Evolutionary conservation across 768 basidiomycete species (phyloP), one percentile per base, ranked within the genome.

Genomic region (Suillus tomentosus): DNA sequence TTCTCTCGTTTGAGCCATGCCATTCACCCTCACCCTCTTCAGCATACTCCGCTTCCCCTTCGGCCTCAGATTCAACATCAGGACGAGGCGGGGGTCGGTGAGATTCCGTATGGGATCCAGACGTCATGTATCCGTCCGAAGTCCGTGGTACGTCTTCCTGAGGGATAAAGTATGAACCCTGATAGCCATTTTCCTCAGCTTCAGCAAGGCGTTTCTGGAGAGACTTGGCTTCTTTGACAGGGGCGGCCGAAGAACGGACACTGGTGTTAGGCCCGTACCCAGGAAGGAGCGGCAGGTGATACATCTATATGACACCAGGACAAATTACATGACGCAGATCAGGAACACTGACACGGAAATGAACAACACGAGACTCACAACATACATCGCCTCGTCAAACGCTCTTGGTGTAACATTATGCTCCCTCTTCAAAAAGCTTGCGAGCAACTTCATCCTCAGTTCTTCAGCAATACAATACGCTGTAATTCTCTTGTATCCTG

Each of bases 381-480:
- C 91, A 79, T 97, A 97, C 65, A 96, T 77, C 0, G 95, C 95
- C 77, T 98, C 96, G 73, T 97, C 96, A 68, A 94, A 98, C 0
- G 94, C 84, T 64, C 96, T 82, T 1, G 89, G 94, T 11, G 78
- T 82, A 13, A 96, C 95, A 62, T 95, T 96, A 73, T 98, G 96
- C 72, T 98, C 96, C 60, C 96, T 81, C 76, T 96, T 96, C 73
- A 97, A 73, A 71, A 95, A 96, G 2, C 89, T 87, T 13, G 90
- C 87, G 24, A 97, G 77, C 0, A 91, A 77, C 74, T 94, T 95
- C 85, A 92, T 90, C 72, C 88, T 87, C 75, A 96, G 89, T 8
- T 84, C 85, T 68, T 96, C 94, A 8, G 92, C 92, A 7, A 95
- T 82, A 67, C 91, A 96, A 74, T 96, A 98, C 3, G 94, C 94